These are phyloP conservation scores for Chiua virens DNA, from an alignment of 768 basidiomycete species.

Conservation along the genomic window DNA sequence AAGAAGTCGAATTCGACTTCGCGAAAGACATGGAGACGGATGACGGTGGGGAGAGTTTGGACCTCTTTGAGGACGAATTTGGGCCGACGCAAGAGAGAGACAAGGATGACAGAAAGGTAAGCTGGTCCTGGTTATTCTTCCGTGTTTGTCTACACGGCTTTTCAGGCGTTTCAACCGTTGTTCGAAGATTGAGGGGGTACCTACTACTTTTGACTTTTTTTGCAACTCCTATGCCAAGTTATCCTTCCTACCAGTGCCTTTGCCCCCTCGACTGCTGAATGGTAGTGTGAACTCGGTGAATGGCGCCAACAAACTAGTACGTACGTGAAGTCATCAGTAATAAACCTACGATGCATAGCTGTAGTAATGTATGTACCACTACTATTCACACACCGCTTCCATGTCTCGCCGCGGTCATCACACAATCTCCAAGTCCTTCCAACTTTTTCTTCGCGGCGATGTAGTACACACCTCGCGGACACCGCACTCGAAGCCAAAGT, in stretches of 20 bases:
- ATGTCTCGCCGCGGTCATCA: slow-evolving; percentile 20
- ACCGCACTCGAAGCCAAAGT: slow-evolving; percentile 2
- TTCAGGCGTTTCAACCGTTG: slow-evolving; percentile 32
- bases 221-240: too few species aligned
- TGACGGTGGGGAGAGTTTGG: slow-evolving; percentile 24
- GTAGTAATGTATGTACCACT: too few species aligned
- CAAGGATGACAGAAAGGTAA: slow-evolving; percentile 26
- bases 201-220: too few species aligned
- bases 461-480: slow-evolving; percentile 1
- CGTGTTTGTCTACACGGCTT: background rate
- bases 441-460: slow-evolving; percentile 3
- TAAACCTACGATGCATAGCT: too few species aligned
- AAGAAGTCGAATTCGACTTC: slow-evolving; percentile 31
- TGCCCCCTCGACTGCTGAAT: too few species aligned
- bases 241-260: too few species aligned
- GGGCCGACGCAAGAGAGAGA: slow-evolving; percentile 31
- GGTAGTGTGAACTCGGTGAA: background rate
- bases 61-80: slow-evolving; percentile 34
- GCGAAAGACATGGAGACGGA: slow-evolving; percentile 3
- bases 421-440: slow-evolving; percentile 13
- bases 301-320: too few species aligned
- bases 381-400: background rate
- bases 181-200: slow-evolving; percentile 29
- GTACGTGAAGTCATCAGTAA: too few species aligned
- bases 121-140: background rate